Evolutionary conservation across 2,329 filamentous ascomycete genomes (phyloP).

Genomic region (Cordyceps cateniannulata): DNA sequence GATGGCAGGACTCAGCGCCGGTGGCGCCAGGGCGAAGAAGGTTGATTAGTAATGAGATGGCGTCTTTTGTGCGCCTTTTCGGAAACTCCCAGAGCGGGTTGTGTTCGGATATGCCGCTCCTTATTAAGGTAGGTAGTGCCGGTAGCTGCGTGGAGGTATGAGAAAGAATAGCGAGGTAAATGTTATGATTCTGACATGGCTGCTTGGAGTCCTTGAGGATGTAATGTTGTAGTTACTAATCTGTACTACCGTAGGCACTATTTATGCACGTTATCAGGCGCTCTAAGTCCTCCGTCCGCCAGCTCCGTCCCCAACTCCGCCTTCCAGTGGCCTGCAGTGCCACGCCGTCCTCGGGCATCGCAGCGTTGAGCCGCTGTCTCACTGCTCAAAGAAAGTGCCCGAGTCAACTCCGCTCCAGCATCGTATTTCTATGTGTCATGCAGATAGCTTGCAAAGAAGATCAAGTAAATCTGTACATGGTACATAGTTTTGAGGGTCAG

Average conservation of each 20-base stretch:
- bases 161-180: background rate
- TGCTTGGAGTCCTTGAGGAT: background rate
- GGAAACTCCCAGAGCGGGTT: background rate
- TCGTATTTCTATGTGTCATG: background rate
- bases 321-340: background rate
- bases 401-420: background rate
- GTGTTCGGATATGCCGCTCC: background rate
- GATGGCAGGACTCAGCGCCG: background rate
- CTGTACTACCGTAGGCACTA: too few relatives aligned
- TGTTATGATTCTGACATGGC: too few relatives aligned
- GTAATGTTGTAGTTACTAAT: too few relatives aligned
- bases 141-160: background rate
- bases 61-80: background rate
- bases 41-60: constrained; percentile 12
- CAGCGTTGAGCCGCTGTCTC: background rate
- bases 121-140: too few relatives aligned
- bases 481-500: too few relatives aligned
- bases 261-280: too few relatives aligned
- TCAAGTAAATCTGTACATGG: background rate
- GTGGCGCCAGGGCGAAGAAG: background rate
- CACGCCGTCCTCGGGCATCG: too few relatives aligned
- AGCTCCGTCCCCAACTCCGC: too few relatives aligned
- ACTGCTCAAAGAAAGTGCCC: background rate
- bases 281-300: background rate
- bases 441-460: background rate